These are phyloP conservation scores for Torrubiella hemipterigena DNA, from an alignment of 2,329 filamentous ascomycete species.

Conservation along the genomic window DNA sequence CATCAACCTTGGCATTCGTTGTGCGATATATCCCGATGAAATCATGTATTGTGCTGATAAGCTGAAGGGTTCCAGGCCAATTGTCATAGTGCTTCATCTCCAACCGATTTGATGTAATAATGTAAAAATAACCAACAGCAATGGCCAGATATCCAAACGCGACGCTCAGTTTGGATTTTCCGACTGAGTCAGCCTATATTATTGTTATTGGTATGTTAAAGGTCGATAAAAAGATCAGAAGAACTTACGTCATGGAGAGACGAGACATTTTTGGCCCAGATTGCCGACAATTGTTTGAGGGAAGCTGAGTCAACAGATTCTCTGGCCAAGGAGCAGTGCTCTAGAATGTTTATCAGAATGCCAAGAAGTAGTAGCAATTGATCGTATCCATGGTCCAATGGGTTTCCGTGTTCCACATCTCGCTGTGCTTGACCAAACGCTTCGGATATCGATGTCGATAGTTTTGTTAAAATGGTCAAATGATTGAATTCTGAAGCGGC, in stretches of 20 bases:
- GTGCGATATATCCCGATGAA: conserved; percentile 40
- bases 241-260: conserved; percentile 54
- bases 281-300: conserved; percentile 46
- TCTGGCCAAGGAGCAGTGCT: conserved; percentile 57
- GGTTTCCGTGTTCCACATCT: conserved; percentile 34
- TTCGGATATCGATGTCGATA: conserved; percentile 37
- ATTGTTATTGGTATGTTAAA: conserved; percentile 7
- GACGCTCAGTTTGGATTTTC: conserved; percentile 70
- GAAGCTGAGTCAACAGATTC: conserved; percentile 23
- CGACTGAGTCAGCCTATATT: conserved; percentile 51
- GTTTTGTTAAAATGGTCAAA: conserved; percentile 36
- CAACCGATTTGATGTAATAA: conserved; percentile 34
- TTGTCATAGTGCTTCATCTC: conserved; percentile 29
- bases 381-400: conserved; percentile 45
- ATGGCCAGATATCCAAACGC: conserved; percentile 79
- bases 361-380: conserved; percentile 68
- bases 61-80: conserved; percentile 28
- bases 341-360: conserved; percentile 76
- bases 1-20: conserved; percentile 31
- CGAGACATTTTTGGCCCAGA: conserved; percentile 58
- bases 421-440: conserved; percentile 36
- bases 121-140: conserved; percentile 68
- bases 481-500: conserved; percentile 60
- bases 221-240: background rate
- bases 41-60: conserved; percentile 41